Conservation (phyloP, 305 asterid genomes). For the Plantago coronopus region DNA sequence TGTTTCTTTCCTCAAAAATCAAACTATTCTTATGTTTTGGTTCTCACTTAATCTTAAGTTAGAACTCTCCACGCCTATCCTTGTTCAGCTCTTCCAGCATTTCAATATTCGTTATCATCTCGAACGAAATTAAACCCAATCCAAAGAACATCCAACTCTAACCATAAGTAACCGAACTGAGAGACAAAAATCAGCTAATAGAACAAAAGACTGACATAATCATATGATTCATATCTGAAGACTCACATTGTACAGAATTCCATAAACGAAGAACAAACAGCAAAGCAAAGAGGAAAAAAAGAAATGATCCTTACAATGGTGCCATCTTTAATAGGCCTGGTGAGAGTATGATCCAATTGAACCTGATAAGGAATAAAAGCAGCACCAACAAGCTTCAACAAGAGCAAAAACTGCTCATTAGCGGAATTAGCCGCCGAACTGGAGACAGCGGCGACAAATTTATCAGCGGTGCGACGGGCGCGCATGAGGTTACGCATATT, state of each 20-base stretch:
- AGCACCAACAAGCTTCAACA: constrained; percentile 64
- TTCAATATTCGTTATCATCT: no score
- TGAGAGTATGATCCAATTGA: constrained; percentile 52
- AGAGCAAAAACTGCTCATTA: constrained; percentile 55
- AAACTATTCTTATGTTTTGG: no score
- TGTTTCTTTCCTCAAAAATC: no score
- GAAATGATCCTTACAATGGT: constrained; percentile 56
- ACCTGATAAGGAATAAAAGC: constrained; percentile 76
- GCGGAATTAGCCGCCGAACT: constrained; percentile 25
- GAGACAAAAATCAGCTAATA: no score
- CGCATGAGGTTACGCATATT: constrained; percentile 58
- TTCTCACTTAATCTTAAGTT: no score
- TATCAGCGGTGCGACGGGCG: constrained; percentile 32
- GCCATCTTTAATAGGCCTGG: constrained; percentile 61
- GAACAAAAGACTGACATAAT: background rate
- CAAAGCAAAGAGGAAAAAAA: background rate
- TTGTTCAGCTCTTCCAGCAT: no score
- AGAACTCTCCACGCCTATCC: no score
- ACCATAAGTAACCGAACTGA: no score
- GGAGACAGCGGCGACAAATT: constrained; percentile 28
- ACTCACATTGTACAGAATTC: background rate
- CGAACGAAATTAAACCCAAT: no score
- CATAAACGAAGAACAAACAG: background rate
- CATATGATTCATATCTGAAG: no score
- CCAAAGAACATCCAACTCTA: no score